Conservation (phyloP, 495 filamentous ascomycete genomes). For the Trichocladium uniseriatum region DNA sequence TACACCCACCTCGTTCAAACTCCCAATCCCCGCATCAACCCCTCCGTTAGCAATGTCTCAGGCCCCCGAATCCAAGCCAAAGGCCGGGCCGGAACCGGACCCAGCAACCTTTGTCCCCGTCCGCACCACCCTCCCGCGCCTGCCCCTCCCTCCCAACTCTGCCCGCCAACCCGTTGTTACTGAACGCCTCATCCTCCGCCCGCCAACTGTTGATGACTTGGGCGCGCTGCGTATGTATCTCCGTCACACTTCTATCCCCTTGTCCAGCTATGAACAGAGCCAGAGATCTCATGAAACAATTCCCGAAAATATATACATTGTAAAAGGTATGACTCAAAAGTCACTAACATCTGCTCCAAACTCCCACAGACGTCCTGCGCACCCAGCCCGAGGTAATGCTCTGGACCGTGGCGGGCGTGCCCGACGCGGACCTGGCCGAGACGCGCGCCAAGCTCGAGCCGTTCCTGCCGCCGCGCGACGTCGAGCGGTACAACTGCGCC, state of each 20-base stretch:
- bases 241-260: no score
- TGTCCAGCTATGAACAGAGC: no score
- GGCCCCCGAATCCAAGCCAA: background rate
- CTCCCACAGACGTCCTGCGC: conserved; percentile 21
- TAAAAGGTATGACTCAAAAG: no score
- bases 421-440: conserved; percentile 29
- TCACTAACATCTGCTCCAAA: background rate
- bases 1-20: no score
- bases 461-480: conserved; percentile 27
- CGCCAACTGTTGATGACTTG: conserved; percentile 30
- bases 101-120: conserved; percentile 16
- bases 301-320: no score
- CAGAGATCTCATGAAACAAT: no score
- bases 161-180: conserved; percentile 28
- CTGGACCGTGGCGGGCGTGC: conserved; percentile 29
- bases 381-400: conserved; percentile 44
- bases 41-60: background rate
- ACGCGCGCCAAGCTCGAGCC: conserved; percentile 24
- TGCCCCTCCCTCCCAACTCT: conserved; percentile 21
- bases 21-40: background rate
- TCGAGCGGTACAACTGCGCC: conserved; percentile 29
- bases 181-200: conserved; percentile 37
- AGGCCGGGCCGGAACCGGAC: conserved; percentile 1
- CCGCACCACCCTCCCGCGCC: conserved; percentile 28
- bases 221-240: conserved; percentile 20